phyloP scores from a whole-genome alignment of 371 early-diverging fungal genomes.

The Smittium culicis region DNA sequence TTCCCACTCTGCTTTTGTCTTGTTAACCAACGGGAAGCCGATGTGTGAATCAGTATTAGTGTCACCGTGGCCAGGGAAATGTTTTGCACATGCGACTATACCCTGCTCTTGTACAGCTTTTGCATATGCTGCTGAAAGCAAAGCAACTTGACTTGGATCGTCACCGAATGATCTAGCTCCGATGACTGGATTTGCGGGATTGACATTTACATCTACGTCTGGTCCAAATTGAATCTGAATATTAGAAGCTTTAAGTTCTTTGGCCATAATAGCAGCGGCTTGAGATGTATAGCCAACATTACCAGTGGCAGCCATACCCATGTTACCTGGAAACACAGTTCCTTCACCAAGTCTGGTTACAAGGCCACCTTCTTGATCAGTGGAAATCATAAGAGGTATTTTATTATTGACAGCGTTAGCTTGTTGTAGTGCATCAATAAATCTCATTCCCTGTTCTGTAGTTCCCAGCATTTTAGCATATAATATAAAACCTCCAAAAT shows the following conservation, averaged over 20 bases:
- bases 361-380: constrained; percentile 10
- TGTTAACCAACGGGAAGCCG: constrained; percentile 36
- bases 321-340: constrained; percentile 10
- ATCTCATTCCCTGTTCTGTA: neutral
- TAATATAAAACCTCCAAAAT: constrained; percentile 11
- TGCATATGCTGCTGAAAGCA: neutral
- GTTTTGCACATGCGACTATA: constrained; percentile 5
- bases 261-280: neutral
- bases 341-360: constrained; percentile 5
- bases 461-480: constrained; percentile 5
- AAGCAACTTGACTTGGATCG: neutral
- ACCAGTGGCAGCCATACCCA: constrained; percentile 8
- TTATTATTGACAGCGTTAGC: constrained; percentile 3
- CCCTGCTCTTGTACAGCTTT: neutral
- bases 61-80: constrained; percentile 37
- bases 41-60: constrained; percentile 38
- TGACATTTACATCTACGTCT: constrained; percentile 1
- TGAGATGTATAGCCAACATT: neutral
- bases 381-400: constrained; percentile 2
- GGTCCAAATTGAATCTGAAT: constrained; percentile 5
- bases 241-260: neutral
- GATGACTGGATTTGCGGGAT: constrained; percentile 7
- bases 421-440: constrained; percentile 6
- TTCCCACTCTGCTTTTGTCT: constrained; percentile 28
- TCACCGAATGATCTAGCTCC: constrained; percentile 2